Percentiles rank a stretch among this genome's conserved stretches.
phyloP scores from a whole-genome alignment of 192 early-diverging fungal species.

The Podila verticillata region DNA sequence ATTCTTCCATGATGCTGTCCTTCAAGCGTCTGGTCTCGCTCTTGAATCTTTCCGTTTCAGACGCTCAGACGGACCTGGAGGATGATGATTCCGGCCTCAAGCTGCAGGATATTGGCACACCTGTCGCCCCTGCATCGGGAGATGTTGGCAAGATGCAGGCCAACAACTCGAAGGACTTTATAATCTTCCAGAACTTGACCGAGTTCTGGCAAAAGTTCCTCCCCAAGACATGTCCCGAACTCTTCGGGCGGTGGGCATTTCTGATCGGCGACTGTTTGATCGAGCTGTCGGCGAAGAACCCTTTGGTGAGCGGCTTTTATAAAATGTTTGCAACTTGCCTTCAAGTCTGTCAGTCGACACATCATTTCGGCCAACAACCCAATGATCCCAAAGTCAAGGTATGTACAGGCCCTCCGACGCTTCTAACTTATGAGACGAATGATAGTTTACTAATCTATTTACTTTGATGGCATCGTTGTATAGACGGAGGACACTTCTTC shows the following conservation, averaged over 20 bases:
- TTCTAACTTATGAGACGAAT: background rate
- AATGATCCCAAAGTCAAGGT: conserved; percentile 11
- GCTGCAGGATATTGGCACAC: background rate
- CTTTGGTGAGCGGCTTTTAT: conserved; percentile 79
- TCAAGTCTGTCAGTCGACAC: conserved; percentile 49
- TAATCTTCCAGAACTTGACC: conserved; percentile 75
- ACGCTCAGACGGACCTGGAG: conserved; percentile 51
- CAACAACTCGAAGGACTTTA: conserved; percentile 69
- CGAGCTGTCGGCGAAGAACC: conserved; percentile 60
- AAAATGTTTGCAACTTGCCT: conserved; percentile 67
- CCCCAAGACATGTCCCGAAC: conserved; percentile 42
- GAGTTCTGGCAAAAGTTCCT: conserved; percentile 68
- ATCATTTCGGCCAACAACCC: conserved; percentile 38
- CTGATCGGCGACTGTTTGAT: conserved; percentile 62
- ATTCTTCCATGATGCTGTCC: conserved; percentile 39
- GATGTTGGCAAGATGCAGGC: conserved; percentile 63
- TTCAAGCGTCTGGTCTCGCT: conserved; percentile 33
- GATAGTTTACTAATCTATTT: background rate
- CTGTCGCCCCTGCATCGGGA: conserved; percentile 41
- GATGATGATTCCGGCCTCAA: conserved; percentile 26
- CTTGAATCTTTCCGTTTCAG: conserved; percentile 43
- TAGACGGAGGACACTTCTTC: background rate
- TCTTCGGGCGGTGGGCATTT: conserved; percentile 69
- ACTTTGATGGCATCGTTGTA: background rate
- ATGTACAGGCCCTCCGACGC: background rate